Base-by-base conservation (phyloP, 73 alveolate species). In the Blepharisma stoltei region DNA sequence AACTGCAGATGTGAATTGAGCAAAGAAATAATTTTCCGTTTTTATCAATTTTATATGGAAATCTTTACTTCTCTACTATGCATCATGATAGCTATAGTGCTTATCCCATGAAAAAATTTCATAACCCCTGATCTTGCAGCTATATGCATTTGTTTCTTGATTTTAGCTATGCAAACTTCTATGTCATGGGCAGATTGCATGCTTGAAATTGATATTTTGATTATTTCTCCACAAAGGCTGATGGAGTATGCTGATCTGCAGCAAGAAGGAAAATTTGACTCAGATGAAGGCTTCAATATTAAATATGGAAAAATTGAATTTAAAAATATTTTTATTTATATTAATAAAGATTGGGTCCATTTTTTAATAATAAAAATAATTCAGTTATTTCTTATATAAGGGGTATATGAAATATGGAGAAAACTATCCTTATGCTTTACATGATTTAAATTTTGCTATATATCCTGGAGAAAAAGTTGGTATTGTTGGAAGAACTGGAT, bases 401-500 rank as follows among this genome's bases (percentile, higher is more conserved):
- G n/a, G n/a, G n/a, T n/a, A n/a, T n/a, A 32, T 32, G 41, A 32
- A 32, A 32, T 32, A 32, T 32, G 41, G 41, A 32, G 41, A 32
- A 32, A 32, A 32, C 41, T 32, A 54, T 20, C 21, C 45, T 41
- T 47, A 41, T 2, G 47, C 66, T 6, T 68, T 82, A 7, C 54
- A 67, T 27, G 27, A 79, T 44, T 45, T 88, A 70, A 82, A 77
- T 44, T 38, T 75, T 23, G 77, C 71, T 0, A 82, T 82, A 6
- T 27, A 78, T 43, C 5, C 77, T 6, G 89, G 89, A 0, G 55
- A 55, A 32, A 38, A 55, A 0, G 41, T 82, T 37, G 86, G 82
- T 6, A 46, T 82, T 23, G 47, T 55, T 14, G 89, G 89, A 46
- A 55, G 60, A 25, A 71, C 76, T 6, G 89, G 89, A 47, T 60